Percentiles rank a stretch among this genome's conserved stretches.
phyloP scores from a whole-genome alignment of 2,329 filamentous ascomycete genomes.

The Didymella pinodella region DNA sequence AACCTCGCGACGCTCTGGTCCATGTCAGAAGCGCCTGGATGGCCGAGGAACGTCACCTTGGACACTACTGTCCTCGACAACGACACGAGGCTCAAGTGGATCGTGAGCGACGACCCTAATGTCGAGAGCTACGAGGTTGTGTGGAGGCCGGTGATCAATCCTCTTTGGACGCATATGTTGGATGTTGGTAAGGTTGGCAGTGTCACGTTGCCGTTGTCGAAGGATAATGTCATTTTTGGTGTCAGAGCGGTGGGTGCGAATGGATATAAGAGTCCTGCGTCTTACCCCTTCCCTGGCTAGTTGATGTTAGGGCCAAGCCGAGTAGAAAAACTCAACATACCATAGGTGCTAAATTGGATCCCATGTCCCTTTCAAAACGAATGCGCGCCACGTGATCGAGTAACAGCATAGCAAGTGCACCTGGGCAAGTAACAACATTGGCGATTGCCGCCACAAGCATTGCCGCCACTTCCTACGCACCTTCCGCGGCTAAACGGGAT shows the following conservation, averaged over 20 bases:
- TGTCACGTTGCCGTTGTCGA: slow-evolving; percentile 60
- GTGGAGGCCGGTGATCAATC: slow-evolving; percentile 61
- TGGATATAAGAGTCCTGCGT: slow-evolving; percentile 61
- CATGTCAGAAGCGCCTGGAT: slow-evolving; percentile 61
- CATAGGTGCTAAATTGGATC: too few relatives aligned
- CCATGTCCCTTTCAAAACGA: background rate
- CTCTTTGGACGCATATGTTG: slow-evolving; percentile 60
- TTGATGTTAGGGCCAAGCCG: background rate
- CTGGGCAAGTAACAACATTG: background rate
- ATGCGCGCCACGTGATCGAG: background rate
- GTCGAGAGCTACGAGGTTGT: slow-evolving; percentile 64
- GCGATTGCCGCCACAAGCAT: background rate
- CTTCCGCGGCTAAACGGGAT: background rate
- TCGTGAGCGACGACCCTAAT: slow-evolving; percentile 49
- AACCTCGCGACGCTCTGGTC: slow-evolving; percentile 64
- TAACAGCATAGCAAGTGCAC: background rate
- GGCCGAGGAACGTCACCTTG: slow-evolving; percentile 59
- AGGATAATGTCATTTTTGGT: slow-evolving; percentile 67
- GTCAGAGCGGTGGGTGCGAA: slow-evolving; percentile 60
- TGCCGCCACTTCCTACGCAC: background rate
- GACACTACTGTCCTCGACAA: slow-evolving; percentile 59
- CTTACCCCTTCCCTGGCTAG: slow-evolving; percentile 53
- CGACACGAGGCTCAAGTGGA: slow-evolving; percentile 61
- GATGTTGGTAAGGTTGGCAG: slow-evolving; percentile 59
- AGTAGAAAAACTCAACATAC: background rate